Evolutionary conservation across 139 green algal genomes (phyloP).

Genomic region (Micromonas commoda): DNA sequence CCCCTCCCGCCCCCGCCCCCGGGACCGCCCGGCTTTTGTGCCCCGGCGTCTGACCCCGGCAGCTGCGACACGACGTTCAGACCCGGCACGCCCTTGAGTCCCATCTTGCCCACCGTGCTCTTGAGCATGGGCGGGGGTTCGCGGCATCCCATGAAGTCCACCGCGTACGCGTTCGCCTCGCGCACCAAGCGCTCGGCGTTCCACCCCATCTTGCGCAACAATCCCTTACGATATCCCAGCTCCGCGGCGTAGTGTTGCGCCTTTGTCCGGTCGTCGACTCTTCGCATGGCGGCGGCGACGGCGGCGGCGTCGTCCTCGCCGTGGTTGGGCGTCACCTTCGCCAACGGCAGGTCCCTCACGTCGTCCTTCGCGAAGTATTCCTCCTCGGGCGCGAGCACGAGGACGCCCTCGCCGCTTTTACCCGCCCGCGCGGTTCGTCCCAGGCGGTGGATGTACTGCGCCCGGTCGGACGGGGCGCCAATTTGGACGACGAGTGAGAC

Average conservation of each 20-base stretch:
- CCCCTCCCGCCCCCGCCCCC: conserved; percentile 4
- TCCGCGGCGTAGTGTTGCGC: conserved; percentile 62
- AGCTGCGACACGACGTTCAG: conserved; percentile 33
- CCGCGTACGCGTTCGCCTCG: conserved; percentile 54
- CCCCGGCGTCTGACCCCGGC: no score
- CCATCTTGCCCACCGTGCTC: conserved; percentile 87
- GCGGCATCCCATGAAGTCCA: conserved; percentile 35
- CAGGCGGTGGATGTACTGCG: conserved; percentile 77
- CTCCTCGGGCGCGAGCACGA: conserved; percentile 61
- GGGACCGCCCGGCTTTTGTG: neutral
- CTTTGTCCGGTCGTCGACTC: conserved; percentile 33
- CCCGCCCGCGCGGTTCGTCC: conserved; percentile 65
- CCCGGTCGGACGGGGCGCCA: conserved; percentile 37
- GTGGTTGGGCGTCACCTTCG: neutral
- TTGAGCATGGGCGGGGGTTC: conserved; percentile 58
- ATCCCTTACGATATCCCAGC: conserved; percentile 77
- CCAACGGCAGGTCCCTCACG: conserved; percentile 14
- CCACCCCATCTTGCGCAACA: conserved; percentile 43
- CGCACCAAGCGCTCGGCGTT: conserved; percentile 57
- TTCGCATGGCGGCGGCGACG: conserved; percentile 11
- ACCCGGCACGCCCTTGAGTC: conserved; percentile 66
- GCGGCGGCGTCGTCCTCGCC: no score
- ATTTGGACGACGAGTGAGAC: conserved; percentile 87
- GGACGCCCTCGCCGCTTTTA: conserved; percentile 49
- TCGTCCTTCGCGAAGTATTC: neutral